These are phyloP conservation scores for Ceratopteris richardii DNA, from an alignment of 75 land plant genomes.

Conservation along the genomic window DNA sequence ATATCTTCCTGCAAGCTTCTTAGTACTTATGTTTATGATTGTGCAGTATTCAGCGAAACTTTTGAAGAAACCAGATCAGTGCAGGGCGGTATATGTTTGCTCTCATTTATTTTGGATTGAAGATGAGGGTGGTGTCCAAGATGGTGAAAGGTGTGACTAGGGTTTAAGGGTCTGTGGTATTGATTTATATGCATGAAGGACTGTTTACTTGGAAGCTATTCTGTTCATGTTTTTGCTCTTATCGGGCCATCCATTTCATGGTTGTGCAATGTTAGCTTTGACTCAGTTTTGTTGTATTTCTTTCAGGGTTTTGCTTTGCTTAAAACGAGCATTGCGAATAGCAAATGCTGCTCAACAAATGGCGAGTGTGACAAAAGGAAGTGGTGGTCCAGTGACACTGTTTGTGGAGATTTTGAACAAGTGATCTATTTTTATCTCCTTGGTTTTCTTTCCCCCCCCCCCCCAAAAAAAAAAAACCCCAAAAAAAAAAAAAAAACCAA, in stretches of 20 bases:
- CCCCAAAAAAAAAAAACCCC: too few species aligned
- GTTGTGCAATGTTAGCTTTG: too few species aligned
- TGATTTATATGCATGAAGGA: not conserved
- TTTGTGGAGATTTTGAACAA: constrained; percentile 98
- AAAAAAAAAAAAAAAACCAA: too few species aligned
- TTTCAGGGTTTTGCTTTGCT: constrained; percentile 82
- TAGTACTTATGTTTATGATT: not conserved
- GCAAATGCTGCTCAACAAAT: constrained; percentile 99
- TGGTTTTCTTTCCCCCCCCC: too few species aligned
- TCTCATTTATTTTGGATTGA: constrained; percentile 95
- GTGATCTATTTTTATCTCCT: constrained; percentile 25
- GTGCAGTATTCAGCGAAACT: constrained; percentile 92
- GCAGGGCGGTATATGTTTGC: constrained; percentile 87
- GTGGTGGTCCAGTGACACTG: constrained; percentile 73
- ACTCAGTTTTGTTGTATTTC: too few species aligned
- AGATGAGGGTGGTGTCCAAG: constrained; percentile 65
- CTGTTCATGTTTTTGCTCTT: not conserved
- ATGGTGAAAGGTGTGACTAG: constrained; percentile 96
- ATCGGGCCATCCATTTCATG: too few species aligned
- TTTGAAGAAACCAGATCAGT: constrained; percentile 87
- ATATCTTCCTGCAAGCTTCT: too few species aligned
- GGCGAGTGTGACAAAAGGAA: constrained; percentile 79
- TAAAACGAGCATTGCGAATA: constrained; percentile 94
- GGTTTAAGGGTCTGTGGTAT: too few species aligned
- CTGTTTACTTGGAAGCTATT: not conserved